These are phyloP conservation scores for Epithele typhae DNA, from an alignment of 768 basidiomycete species.

Conservation along the genomic window DNA sequence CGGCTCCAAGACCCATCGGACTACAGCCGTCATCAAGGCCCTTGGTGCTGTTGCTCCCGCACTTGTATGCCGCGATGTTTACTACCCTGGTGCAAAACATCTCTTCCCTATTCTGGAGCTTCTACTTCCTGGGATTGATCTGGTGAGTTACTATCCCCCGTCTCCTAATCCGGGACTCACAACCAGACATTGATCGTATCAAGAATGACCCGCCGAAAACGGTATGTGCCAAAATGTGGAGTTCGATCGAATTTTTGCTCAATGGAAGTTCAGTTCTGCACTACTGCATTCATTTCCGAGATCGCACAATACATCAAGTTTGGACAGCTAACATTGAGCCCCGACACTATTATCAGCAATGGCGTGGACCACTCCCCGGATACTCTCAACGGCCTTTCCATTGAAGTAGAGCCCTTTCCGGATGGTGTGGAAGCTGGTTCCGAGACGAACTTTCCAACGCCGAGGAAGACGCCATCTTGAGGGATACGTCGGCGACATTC, in stretches of 20 bases:
- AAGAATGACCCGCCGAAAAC: constrained; percentile 81
- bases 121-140: constrained; percentile 81
- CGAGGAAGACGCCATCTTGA: constrained; percentile 69
- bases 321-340: constrained; percentile 49
- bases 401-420: constrained; percentile 29
- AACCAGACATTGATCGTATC: too few relatives aligned
- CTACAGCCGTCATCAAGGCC: constrained; percentile 81
- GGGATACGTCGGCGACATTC: constrained; percentile 69
- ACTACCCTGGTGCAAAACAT: constrained; percentile 79
- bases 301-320: constrained; percentile 74
- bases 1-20: constrained; percentile 67
- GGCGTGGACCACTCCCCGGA: constrained; percentile 18
- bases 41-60: constrained; percentile 77
- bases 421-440: constrained; percentile 37
- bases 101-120: constrained; percentile 77
- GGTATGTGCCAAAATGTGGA: constrained; percentile 31
- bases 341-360: constrained; percentile 13
- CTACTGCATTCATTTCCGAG: constrained; percentile 70
- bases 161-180: background rate
- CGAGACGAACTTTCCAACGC: constrained; percentile 43
- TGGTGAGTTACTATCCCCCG: constrained; percentile 31
- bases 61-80: constrained; percentile 73
- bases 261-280: constrained; percentile 65
- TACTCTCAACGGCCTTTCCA: constrained; percentile 8
- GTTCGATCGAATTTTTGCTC: background rate